phyloP scores from a whole-genome alignment of 1,284 basidiomycete genomes.

The Peniophora sp. region DNA sequence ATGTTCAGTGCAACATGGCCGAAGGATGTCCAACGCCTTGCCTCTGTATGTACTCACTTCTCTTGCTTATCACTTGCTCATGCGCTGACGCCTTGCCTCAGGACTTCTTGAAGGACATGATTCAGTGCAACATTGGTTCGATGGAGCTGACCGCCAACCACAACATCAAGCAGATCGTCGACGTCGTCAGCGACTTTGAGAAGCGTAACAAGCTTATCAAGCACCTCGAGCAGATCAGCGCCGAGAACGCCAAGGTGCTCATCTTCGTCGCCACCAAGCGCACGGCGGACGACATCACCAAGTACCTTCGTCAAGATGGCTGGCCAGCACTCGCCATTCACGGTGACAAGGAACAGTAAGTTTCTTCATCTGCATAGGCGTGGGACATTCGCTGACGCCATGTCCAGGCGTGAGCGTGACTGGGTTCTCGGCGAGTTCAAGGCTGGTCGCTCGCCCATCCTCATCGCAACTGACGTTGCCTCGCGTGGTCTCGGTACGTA shows the following conservation, averaged over 20 bases:
- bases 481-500: conserved; percentile 99
- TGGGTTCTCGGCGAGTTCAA: conserved; percentile 99
- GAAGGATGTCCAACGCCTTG: conserved; percentile 97
- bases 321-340: conserved; percentile 99
- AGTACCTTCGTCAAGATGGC: conserved; percentile 93
- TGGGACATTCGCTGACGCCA: conserved; percentile 12
- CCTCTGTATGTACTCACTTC: conserved; percentile 42
- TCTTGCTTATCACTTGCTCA: conserved; percentile 3
- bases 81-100: conserved; percentile 19
- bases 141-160: conserved; percentile 98
- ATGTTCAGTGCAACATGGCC: conserved; percentile 99
- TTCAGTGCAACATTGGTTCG: conserved; percentile 98
- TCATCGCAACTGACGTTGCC: conserved; percentile 97
- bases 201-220: conserved; percentile 95
- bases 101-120: conserved; percentile 95
- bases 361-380: conserved; percentile 15
- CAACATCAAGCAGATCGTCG: conserved; percentile 94
- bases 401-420: conserved; percentile 86
- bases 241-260: conserved; percentile 96
- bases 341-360: conserved; percentile 95
- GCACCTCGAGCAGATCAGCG: conserved; percentile 94
- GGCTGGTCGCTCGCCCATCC: conserved; percentile 92
- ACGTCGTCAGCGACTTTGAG: conserved; percentile 97
- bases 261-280: conserved; percentile 99
- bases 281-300: conserved; percentile 96